Evolutionary conservation across 805 yeast species (phyloP).

Genomic region (Candida ortonii): DNA sequence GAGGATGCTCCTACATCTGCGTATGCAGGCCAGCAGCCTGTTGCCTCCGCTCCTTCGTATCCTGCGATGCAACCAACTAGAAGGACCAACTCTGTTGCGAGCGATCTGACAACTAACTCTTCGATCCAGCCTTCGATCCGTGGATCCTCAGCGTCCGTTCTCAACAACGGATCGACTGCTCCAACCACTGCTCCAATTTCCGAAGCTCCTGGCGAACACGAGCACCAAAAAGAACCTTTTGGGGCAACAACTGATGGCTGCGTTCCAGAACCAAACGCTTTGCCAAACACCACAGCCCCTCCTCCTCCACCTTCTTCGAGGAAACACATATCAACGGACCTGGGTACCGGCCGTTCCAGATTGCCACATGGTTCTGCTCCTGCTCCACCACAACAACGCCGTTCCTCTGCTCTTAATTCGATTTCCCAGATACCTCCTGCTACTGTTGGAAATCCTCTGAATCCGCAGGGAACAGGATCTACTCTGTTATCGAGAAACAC

Average conservation of each 20-base stretch:
- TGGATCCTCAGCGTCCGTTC: slow-evolving; percentile 11
- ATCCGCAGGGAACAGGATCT: slow-evolving; percentile 45
- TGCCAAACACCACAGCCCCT: slow-evolving; percentile 17
- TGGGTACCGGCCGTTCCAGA: slow-evolving; percentile 12
- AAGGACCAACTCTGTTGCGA: slow-evolving; percentile 26
- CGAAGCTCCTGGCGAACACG: slow-evolving; percentile 10
- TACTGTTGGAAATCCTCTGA: slow-evolving; percentile 25
- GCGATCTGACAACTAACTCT: slow-evolving; percentile 15
- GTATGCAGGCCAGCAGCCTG: slow-evolving; percentile 5
- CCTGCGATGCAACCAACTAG: slow-evolving; percentile 34
- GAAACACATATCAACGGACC: slow-evolving; percentile 26
- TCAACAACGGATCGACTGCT: slow-evolving; percentile 12
- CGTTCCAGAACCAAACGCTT: slow-evolving; percentile 15
- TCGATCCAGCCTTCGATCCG: slow-evolving; percentile 26
- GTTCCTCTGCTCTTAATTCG: slow-evolving; percentile 19
- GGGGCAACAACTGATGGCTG: slow-evolving; percentile 1
- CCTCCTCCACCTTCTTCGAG: slow-evolving; percentile 37
- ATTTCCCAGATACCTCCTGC: slow-evolving; percentile 10
- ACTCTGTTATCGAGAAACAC: slow-evolving; percentile 33
- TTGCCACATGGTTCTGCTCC: slow-evolving; percentile 31
- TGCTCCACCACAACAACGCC: slow-evolving; percentile 34
- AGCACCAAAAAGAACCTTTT: slow-evolving; percentile 1
- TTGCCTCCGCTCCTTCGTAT: slow-evolving; percentile 12
- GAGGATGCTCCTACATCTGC: slow-evolving; percentile 3
- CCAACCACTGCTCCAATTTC: slow-evolving; percentile 21